Conservation (phyloP, 208 protist species). For the Crithidia expoeki region DNA sequence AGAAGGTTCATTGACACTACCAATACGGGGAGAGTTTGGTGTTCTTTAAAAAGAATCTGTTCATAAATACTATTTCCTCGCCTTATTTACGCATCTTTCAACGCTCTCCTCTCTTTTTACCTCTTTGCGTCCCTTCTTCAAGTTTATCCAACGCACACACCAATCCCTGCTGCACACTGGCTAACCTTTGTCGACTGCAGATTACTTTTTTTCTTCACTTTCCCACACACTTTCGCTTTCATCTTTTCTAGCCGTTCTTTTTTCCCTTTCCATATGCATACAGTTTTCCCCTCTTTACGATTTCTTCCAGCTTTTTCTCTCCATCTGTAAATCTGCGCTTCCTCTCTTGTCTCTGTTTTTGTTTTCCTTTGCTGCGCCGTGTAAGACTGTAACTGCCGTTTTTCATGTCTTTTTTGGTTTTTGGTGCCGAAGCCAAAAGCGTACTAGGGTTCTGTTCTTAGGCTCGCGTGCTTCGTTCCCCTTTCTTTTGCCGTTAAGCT, state of each 20-base stretch:
- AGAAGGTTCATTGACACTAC: too few relatives aligned
- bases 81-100: too few relatives aligned
- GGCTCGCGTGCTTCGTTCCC: too few relatives aligned
- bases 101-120: too few relatives aligned
- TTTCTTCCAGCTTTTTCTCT: conserved; percentile 9
- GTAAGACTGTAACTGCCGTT: neutral
- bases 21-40: too few relatives aligned
- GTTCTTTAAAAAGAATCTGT: too few relatives aligned
- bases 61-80: too few relatives aligned
- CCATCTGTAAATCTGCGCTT: conserved; percentile 1
- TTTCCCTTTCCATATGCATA: too few relatives aligned
- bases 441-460: conserved; percentile 6
- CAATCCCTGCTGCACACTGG: too few relatives aligned
- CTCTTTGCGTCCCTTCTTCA: neutral
- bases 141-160: neutral
- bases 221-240: neutral
- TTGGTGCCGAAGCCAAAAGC: neutral
- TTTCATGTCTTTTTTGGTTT: conserved; percentile 12
- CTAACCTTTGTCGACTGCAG: neutral
- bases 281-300: conserved; percentile 3
- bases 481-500: neutral
- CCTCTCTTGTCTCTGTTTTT: conserved; percentile 1
- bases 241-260: neutral
- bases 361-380: neutral
- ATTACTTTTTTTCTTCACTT: neutral